phyloP scores from a whole-genome alignment of 768 basidiomycete genomes.

The Chalciporus piperatus region DNA sequence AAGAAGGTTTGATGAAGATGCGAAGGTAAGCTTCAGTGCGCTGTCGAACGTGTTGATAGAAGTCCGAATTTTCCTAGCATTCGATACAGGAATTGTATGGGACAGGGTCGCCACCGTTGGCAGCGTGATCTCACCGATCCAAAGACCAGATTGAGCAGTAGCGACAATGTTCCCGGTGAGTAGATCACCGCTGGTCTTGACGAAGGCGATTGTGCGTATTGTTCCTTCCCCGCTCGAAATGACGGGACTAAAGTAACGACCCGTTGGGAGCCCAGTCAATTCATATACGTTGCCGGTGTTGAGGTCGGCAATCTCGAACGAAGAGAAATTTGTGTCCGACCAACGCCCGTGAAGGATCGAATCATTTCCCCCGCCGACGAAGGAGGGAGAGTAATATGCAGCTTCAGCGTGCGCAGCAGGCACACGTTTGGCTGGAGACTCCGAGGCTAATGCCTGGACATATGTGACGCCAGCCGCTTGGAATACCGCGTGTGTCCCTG shows the following conservation, averaged over 20 bases:
- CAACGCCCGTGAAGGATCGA: slow-evolving; percentile 65
- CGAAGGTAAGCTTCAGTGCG: slow-evolving; percentile 52
- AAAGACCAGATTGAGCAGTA: slow-evolving; percentile 61
- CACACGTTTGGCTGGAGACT: slow-evolving; percentile 34
- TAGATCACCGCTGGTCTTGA: slow-evolving; percentile 58
- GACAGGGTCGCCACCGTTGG: slow-evolving; percentile 32
- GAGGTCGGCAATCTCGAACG: slow-evolving; percentile 63
- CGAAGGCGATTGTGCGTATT: slow-evolving; percentile 53
- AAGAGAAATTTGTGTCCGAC: slow-evolving; percentile 61
- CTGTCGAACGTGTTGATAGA: slow-evolving; percentile 43
- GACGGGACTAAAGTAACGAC: slow-evolving; percentile 61
- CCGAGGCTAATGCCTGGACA: slow-evolving; percentile 21
- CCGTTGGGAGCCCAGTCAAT: slow-evolving; percentile 56
- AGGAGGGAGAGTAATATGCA: slow-evolving; percentile 68
- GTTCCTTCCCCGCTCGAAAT: slow-evolving; percentile 44
- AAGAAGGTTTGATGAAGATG: slow-evolving; percentile 54
- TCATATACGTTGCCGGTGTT: slow-evolving; percentile 42
- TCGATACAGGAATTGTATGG: slow-evolving; percentile 38
- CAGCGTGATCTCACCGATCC: slow-evolving; percentile 57
- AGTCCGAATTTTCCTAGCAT: slow-evolving; percentile 49
- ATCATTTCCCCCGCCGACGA: slow-evolving; percentile 38
- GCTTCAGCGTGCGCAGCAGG: slow-evolving; percentile 47
- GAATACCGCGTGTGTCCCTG: slow-evolving; percentile 55
- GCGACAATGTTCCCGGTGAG: slow-evolving; percentile 65
- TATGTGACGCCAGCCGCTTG: slow-evolving; percentile 57